Base-by-base conservation (phyloP, 495 filamentous ascomycete genomes). In the Delitschia confertaspora region DNA sequence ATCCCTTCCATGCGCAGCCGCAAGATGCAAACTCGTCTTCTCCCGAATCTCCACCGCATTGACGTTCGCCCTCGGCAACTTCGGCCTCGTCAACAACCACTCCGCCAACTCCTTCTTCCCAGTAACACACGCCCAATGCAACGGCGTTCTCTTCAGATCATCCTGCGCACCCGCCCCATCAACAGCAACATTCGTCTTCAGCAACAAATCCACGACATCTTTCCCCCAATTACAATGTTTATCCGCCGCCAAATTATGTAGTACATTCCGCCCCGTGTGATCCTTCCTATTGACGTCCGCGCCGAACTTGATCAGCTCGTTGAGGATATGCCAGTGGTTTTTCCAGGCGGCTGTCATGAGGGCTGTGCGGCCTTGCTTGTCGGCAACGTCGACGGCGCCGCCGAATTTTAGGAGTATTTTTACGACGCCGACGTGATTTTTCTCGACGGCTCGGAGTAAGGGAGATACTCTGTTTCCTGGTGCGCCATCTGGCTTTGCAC, bases 41-140 rank as follows among this genome's bases (percentile, higher is more conserved):
- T 71, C 74, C 38, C 77, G 60, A 37, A 69, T 64, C 47, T 80
- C 77, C 4, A 67, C 64, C 0, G 71, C 71, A 45, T 70, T 60
- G 19, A 80, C 61, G 29, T 67, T 53, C 4, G 70, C 76, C 21
- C 55, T 59, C 2, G 64, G 64, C 5, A 61, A 60, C 36, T 61
- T 57, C 2, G 63, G 54, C 13, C 70, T 41, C 11, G 59, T 69
- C 4, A 83, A 62, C 30, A 82, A 61, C 54, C 72, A 49, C 50
- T 71, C 66, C n/a, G 68, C 73, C 14, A 82, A 57, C 17, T 62
- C 61, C 29, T 64, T 54, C 53, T 80, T 80, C 7, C 75, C 73
- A 30, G 75, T 77, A 14, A 71, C 75, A 42, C 74, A 74, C 19
- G 78, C 76, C 78, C 77, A 80, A 49, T 79, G 69, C 38, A 82